These are phyloP conservation scores for Penicillium cataractarum DNA, from an alignment of 495 filamentous ascomycete species.

Conservation along the genomic window DNA sequence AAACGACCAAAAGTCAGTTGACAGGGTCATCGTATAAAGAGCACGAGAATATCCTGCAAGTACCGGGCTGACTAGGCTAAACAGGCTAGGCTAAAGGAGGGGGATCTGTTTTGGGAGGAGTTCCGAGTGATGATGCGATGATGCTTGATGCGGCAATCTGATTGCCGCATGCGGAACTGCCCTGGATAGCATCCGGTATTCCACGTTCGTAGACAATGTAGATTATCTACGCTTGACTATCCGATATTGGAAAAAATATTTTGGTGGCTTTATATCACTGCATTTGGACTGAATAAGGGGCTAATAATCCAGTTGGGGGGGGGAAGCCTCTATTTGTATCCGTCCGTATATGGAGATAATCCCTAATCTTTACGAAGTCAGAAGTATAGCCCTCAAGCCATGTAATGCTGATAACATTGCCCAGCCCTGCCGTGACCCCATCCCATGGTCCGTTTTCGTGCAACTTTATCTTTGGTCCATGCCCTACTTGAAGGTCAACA, in stretches of 20 bases:
- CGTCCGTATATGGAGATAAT: not conserved
- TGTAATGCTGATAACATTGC: constrained; percentile 44
- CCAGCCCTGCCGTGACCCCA: constrained; percentile 33
- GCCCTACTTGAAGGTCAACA: constrained; percentile 41
- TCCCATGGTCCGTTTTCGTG: constrained; percentile 51
- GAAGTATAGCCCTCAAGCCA: constrained; percentile 11
- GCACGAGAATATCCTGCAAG: not conserved
- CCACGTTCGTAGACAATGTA: constrained; percentile 20
- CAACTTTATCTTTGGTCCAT: constrained; percentile 26
- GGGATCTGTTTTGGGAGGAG: not conserved
- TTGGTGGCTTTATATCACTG: constrained; percentile 10
- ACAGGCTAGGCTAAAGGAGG: not conserved
- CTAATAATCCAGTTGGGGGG: constrained; percentile 21
- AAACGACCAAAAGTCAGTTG: constrained; percentile 27
- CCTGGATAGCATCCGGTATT: constrained; percentile 24
- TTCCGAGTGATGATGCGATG: constrained; percentile 31
- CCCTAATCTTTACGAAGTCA: not conserved
- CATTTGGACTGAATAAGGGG: constrained; percentile 31
- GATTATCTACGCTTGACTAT: constrained; percentile 10
- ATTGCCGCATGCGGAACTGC: constrained; percentile 36
- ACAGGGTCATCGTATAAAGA: constrained; percentile 22
- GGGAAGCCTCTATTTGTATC: not conserved
- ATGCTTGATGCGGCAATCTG: constrained; percentile 34
- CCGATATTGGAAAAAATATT: not conserved
- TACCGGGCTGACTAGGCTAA: not conserved